Conservation (phyloP, 768 basidiomycete genomes). For the Serendipita sp. region DNA sequence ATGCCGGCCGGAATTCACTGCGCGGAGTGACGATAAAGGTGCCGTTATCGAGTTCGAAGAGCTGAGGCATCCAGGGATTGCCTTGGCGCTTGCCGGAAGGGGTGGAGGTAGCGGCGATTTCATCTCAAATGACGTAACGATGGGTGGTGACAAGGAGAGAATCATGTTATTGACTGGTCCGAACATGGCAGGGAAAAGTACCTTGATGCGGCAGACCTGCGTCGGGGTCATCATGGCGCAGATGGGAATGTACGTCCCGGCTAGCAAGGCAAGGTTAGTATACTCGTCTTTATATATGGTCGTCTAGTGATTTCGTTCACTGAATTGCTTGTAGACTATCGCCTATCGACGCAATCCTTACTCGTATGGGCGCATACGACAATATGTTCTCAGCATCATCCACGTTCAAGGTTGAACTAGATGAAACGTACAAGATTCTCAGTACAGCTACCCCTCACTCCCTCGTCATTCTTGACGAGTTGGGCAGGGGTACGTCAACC, state of each 20-base stretch:
- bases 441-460: conserved; percentile 89
- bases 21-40: conserved; percentile 38
- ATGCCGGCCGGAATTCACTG: conserved; percentile 78
- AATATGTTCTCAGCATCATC: conserved; percentile 90
- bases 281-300: neutral
- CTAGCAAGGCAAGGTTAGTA: conserved; percentile 53
- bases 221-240: conserved; percentile 92
- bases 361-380: conserved; percentile 98
- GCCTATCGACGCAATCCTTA: conserved; percentile 83
- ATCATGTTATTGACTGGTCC: conserved; percentile 79
- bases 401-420: conserved; percentile 97
- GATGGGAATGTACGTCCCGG: conserved; percentile 90
- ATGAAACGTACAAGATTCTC: conserved; percentile 93
- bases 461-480: conserved; percentile 87
- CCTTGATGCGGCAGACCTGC: conserved; percentile 85
- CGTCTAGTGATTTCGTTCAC: neutral
- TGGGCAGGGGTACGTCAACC: conserved; percentile 91
- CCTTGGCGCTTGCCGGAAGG: conserved; percentile 48
- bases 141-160: conserved; percentile 57
- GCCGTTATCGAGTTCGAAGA: conserved; percentile 81
- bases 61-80: conserved; percentile 65
- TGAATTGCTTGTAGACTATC: conserved; percentile 38
- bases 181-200: conserved; percentile 21
- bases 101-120: conserved; percentile 33
- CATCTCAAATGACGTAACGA: conserved; percentile 82